phyloP scores from a whole-genome alignment of 768 basidiomycete genomes.

The Lentinula raphanica region DNA sequence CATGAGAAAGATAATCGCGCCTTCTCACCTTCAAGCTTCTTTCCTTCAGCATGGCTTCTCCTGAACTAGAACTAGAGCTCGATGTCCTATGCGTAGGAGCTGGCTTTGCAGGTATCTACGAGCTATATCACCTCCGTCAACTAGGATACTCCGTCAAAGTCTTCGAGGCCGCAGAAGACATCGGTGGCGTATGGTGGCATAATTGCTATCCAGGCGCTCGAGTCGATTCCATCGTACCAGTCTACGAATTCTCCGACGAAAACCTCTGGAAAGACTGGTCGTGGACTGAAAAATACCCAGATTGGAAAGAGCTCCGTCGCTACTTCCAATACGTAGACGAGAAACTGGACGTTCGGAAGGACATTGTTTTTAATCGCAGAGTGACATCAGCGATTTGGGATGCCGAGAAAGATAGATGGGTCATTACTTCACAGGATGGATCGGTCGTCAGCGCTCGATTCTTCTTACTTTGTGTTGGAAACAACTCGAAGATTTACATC shows the following conservation, averaged over 20 bases:
- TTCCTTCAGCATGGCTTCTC: neutral
- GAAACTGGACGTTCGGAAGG: constrained; percentile 20
- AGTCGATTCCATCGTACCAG: constrained; percentile 21
- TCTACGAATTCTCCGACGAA: constrained; percentile 20
- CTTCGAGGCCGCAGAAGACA: constrained; percentile 13
- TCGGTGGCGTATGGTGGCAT: constrained; percentile 21
- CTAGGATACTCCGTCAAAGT: constrained; percentile 3
- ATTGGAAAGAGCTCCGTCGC: constrained; percentile 15
- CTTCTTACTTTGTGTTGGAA: constrained; percentile 21
- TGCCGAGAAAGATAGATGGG: constrained; percentile 16
- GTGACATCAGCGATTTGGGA: constrained; percentile 20
- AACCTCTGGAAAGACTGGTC: constrained; percentile 22
- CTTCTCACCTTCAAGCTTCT: neutral
- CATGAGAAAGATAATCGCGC: neutral
- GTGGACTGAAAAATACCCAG: constrained; percentile 7
- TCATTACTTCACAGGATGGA: constrained; percentile 16
- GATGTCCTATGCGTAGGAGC: constrained; percentile 22
- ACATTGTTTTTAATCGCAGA: constrained; percentile 19
- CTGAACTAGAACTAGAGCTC: neutral
- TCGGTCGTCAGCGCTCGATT: constrained; percentile 13
- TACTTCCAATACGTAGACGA: constrained; percentile 21
- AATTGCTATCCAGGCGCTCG: constrained; percentile 25
- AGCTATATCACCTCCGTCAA: neutral
- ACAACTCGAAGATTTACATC: constrained; percentile 18
- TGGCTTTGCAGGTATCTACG: constrained; percentile 21